Conservation (phyloP, 129 eudicot genomes). For the Chrysanthemum lavandulifolium region DNA sequence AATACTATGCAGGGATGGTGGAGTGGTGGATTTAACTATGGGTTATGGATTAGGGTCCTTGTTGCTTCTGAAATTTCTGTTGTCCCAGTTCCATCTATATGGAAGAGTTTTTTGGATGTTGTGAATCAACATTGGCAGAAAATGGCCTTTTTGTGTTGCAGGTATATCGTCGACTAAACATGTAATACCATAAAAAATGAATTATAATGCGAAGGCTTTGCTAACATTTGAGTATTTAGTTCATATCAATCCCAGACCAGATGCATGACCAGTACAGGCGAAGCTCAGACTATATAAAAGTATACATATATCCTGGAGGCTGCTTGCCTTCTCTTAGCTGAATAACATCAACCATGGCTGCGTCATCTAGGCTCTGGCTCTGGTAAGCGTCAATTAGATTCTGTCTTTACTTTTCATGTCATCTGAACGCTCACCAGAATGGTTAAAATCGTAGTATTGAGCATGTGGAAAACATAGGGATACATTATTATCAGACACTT, state of each 20-base stretch:
- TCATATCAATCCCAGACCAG: slow-evolving; percentile 85
- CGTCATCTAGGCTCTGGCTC: slow-evolving; percentile 73
- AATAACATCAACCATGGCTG: slow-evolving; percentile 85
- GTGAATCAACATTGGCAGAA: slow-evolving; percentile 69
- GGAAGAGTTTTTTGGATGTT: slow-evolving; percentile 84
- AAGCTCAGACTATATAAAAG: slow-evolving; percentile 88
- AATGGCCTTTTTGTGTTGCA: slow-evolving; percentile 71
- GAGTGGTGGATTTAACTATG: slow-evolving; percentile 84
- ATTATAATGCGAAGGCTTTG: too few relatives aligned
- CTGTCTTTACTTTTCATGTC: too few relatives aligned
- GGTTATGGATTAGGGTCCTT: slow-evolving; percentile 84
- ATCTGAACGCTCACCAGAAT: too few relatives aligned
- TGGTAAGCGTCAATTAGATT: too few relatives aligned
- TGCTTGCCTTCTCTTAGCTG: slow-evolving; percentile 81
- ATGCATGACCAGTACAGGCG: slow-evolving; percentile 84
- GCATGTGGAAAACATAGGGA: too few relatives aligned
- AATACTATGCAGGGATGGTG: too few relatives aligned
- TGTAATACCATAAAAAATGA: not conserved
- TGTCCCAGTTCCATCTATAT: slow-evolving; percentile 63
- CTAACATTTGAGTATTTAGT: slow-evolving; percentile 32
- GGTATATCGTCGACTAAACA: slow-evolving; percentile 33
- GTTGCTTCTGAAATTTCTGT: slow-evolving; percentile 96
- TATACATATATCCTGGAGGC: slow-evolving; percentile 87
- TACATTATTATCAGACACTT: too few relatives aligned
- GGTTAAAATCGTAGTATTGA: too few relatives aligned